Percentiles rank a stretch among this genome's conserved stretches.
Conservation (phyloP, 768 basidiomycete genomes). For the Lentinula boryana region DNA sequence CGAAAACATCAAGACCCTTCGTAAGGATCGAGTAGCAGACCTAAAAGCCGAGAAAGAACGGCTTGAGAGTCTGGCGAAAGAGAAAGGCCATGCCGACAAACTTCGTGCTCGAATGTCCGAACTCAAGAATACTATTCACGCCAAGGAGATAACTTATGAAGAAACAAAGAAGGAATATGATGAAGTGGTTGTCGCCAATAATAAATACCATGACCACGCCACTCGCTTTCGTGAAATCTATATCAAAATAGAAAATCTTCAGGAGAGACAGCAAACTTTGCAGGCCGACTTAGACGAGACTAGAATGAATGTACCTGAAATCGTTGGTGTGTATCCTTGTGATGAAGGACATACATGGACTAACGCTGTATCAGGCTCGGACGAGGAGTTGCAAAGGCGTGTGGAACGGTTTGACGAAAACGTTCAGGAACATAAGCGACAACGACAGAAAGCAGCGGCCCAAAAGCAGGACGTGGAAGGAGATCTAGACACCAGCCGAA, state of each 20-base stretch:
- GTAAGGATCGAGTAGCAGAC: constrained; percentile 87
- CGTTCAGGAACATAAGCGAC: constrained; percentile 44
- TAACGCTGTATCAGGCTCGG: constrained; percentile 43
- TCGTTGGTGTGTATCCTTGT: constrained; percentile 43
- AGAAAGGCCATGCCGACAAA: constrained; percentile 86
- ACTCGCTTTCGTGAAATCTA: constrained; percentile 85
- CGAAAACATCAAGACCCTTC: constrained; percentile 81
- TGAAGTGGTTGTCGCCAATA: constrained; percentile 58
- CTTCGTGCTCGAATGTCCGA: constrained; percentile 62
- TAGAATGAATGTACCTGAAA: constrained; percentile 58
- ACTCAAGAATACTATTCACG: constrained; percentile 52
- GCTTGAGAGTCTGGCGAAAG: constrained; percentile 65
- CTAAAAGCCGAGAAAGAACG: constrained; percentile 92
- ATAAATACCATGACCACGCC: constrained; percentile 75
- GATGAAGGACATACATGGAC: background rate
- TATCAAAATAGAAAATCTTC: constrained; percentile 56
- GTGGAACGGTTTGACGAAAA: constrained; percentile 56
- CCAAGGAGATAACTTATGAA: constrained; percentile 72
- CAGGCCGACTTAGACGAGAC: constrained; percentile 58
- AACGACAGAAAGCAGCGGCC: constrained; percentile 38
- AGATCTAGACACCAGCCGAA: constrained; percentile 41
- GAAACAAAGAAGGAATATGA: constrained; percentile 63
- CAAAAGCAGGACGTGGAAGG: constrained; percentile 60
- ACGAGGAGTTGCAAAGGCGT: constrained; percentile 61
- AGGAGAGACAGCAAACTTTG: constrained; percentile 55